phyloP scores from a whole-genome alignment of 768 basidiomycete genomes.

The Termitomyces heimii region DNA sequence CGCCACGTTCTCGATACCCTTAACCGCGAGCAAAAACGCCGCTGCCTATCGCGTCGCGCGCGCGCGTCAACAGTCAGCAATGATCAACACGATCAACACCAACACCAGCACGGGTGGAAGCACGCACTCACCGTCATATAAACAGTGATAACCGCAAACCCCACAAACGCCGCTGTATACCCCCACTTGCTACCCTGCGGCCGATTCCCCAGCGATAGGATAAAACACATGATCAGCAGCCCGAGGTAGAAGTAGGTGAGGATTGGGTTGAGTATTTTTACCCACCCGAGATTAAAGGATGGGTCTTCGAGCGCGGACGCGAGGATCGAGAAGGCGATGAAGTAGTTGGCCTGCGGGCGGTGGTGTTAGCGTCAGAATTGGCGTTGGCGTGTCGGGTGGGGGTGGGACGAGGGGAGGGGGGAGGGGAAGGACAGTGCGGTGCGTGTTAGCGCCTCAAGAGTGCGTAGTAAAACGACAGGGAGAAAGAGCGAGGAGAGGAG shows the following conservation, averaged over 20 bases:
- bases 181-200: slow-evolving; percentile 88
- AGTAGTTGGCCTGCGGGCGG: slow-evolving; percentile 84
- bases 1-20: slow-evolving; percentile 64
- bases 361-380: no score
- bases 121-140: slow-evolving; percentile 77
- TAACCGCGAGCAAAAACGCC: slow-evolving; percentile 78
- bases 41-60: slow-evolving; percentile 50
- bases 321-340: slow-evolving; percentile 82
- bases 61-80: no score
- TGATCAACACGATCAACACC: neutral
- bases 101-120: fast-evolving
- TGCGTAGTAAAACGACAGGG: neutral
- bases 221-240: slow-evolving; percentile 80
- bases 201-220: slow-evolving; percentile 84
- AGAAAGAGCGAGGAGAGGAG: neutral
- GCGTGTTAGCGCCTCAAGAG: no score
- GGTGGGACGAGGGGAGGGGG: neutral
- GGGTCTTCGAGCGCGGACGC: slow-evolving; percentile 68
- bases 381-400: no score
- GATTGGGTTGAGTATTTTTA: slow-evolving; percentile 68
- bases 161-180: slow-evolving; percentile 80
- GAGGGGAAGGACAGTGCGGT: neutral
- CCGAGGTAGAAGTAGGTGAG: slow-evolving; percentile 88
- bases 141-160: slow-evolving; percentile 87
- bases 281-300: slow-evolving; percentile 49